Evolutionary conservation across 1,284 basidiomycete genomes (phyloP), one percentile per base, ranked within the genome.

Genomic region (Amylostereum areolatum): DNA sequence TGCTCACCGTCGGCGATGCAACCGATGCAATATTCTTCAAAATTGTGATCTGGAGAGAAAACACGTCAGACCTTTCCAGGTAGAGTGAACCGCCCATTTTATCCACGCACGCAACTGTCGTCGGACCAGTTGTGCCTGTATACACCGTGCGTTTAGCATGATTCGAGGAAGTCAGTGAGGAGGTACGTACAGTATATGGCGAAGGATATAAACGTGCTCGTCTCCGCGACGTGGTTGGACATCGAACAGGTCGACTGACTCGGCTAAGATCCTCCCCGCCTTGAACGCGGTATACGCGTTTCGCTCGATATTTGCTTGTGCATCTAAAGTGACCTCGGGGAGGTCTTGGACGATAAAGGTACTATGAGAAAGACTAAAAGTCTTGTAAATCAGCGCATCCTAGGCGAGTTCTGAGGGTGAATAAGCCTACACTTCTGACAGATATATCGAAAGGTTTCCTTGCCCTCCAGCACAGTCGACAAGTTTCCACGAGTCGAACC

Each of bases 401-500:
- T 44, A 10, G 29, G 11, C 11, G n/a, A 30, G 18, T 28, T 24
- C 29, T 27, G 25, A 33, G 45, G 1, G 12, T 10, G 9, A 33
- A 47, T 30, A 31, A 50, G 18, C 41, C 3, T 44, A 54, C 56
- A 47, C 35, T 37, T 54, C 53, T 12, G 54, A 47, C 8, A 57
- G 52, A 27, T 48, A 45, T 2, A 54, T 43, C 3, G 54, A 49
- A 18, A 57, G 33, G n/a, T 51, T 52, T n/a, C 56, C 56, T 40
- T 54, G 52, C 24, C 56, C 56, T 4, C 54, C 56, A 5, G 54
- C 56, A 28, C 50, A 51, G 36, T 57, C 56, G 24, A 57, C 48
- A 34, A 57, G 51, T 5, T 49, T 54, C 2, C 34, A 18, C 3
- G 30, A 11, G 27, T 44, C 44, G 18, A 52, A 51, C 18, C 43